These are phyloP conservation scores for Toxoplasma gondii DNA, from an alignment of 169 alveolate genomes.

Conservation along the genomic window DNA sequence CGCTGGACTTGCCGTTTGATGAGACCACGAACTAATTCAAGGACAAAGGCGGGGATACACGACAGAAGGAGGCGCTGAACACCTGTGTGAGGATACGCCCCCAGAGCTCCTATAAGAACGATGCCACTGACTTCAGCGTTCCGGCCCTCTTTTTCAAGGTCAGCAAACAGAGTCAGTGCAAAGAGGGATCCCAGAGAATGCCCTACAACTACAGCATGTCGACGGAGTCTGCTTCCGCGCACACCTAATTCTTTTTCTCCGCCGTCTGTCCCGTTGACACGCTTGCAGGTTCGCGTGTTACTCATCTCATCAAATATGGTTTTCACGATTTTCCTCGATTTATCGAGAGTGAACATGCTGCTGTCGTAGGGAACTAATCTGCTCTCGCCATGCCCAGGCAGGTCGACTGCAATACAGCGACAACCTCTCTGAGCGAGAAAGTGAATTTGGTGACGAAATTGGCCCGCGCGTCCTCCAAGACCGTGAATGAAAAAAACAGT, in stretches of 20 bases:
- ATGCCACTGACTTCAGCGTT: slow-evolving; percentile 27
- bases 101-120: slow-evolving; percentile 20
- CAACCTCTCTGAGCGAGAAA: slow-evolving; percentile 46
- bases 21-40: not conserved
- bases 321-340: not conserved
- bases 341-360: not conserved
- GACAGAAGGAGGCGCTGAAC: not conserved
- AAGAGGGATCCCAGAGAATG: slow-evolving; percentile 41
- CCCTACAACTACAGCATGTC: slow-evolving; percentile 37
- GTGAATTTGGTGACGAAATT: slow-evolving; percentile 42
- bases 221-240: not conserved
- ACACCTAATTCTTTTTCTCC: not conserved
- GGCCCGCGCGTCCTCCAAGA: slow-evolving; percentile 52
- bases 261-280: not conserved
- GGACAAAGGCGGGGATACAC: not conserved
- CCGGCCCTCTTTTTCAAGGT: slow-evolving; percentile 19
- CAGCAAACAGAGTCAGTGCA: slow-evolving; percentile 35
- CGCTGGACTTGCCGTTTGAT: not conserved
- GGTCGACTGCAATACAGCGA: slow-evolving; percentile 51
- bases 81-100: not conserved
- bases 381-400: slow-evolving; percentile 57
- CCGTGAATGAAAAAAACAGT: slow-evolving; percentile 55
- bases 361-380: not conserved
- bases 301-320: not conserved
- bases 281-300: no score